Evolutionary conservation across 2,329 filamentous ascomycete species (phyloP), one percentile per base, ranked within the genome.

Genomic region (Neofusicoccum umdonicola): DNA sequence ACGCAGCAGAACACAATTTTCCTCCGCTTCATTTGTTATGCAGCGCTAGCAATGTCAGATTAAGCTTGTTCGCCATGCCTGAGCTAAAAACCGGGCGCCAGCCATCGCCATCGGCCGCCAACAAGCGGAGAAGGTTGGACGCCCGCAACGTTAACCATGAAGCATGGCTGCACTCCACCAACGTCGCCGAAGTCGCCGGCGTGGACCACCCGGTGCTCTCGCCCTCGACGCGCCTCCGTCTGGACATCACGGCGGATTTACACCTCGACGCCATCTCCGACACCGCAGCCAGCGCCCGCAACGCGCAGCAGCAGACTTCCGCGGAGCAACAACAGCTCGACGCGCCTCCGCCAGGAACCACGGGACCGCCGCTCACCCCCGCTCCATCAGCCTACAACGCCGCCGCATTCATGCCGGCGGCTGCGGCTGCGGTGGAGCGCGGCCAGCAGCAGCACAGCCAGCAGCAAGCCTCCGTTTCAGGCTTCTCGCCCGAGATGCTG

Each of bases 41-140:
- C n/a, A n/a, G n/a, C 15, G n/a, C 12, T 15, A 17, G 34, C 22
- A 52, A 45, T 45, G 54, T 58, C 54, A 34, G 35, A 45, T 9
- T 60, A 45, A 47, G 41, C 41, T 47, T 34, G 8, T 35, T 22
- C 13, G 42, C 15, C 52, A 57, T 57, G 52, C 19, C 39, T 34
- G 52, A 60, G 42, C 56, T 47, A 4, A 27, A 37, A 19, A 15
- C 56, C 31, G 27, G n/a, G 41, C 54, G 39, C 39, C 39, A 15
- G 7, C 54, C 13, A 17, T 58, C 54, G 41, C 39, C 54, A n/a
- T 12, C 56, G 9, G 19, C 22, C 22, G 44, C 15, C 22, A 34
- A 22, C 56, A 60, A 48, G 42, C 56, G 56, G 41, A 60, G 56
- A 39, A 35, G 56, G 27, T 19, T 60, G 27, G 56, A 27, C 56